Evolutionary conservation across 1,284 basidiomycete species (phyloP).

Genomic region (Abortiporus biennis): DNA sequence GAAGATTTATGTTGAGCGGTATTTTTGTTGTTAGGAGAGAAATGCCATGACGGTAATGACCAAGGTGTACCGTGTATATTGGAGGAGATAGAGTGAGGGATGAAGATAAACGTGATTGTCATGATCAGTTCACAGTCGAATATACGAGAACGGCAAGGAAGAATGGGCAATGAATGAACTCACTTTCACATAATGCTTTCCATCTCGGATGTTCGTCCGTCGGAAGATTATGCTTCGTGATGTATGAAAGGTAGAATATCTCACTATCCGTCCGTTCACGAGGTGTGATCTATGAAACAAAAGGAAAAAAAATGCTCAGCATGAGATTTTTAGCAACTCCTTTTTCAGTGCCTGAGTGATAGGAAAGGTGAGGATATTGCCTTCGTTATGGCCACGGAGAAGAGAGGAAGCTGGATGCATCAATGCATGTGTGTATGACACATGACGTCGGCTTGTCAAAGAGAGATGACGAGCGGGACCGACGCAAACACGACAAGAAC

Average conservation of each 20-base stretch:
- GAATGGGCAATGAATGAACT: conserved; percentile 22
- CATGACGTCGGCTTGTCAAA: no score
- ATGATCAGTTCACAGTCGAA: not conserved
- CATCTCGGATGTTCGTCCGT: conserved; percentile 58
- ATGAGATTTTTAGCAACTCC: not conserved
- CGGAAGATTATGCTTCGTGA: conserved; percentile 40
- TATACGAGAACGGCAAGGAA: not conserved
- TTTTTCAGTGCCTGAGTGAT: not conserved
- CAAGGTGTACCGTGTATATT: not conserved
- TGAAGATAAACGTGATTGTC: not conserved
- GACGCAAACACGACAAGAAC: no score
- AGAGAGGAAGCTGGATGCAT: no score
- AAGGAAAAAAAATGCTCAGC: conserved; percentile 12
- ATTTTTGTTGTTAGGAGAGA: no score
- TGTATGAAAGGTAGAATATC: conserved; percentile 72
- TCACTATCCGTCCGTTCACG: conserved; percentile 85
- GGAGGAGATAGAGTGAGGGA: not conserved
- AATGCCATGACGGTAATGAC: no score
- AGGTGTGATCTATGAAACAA: conserved; percentile 47
- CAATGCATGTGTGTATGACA: no score
- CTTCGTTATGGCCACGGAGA: no score
- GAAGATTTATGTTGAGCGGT: no score
- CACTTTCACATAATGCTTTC: conserved; percentile 57
- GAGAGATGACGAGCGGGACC: no score
- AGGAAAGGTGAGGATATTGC: no score